Base-by-base conservation (phyloP, 2,329 filamentous ascomycete genomes). In the Neofusicoccum laricinum region DNA sequence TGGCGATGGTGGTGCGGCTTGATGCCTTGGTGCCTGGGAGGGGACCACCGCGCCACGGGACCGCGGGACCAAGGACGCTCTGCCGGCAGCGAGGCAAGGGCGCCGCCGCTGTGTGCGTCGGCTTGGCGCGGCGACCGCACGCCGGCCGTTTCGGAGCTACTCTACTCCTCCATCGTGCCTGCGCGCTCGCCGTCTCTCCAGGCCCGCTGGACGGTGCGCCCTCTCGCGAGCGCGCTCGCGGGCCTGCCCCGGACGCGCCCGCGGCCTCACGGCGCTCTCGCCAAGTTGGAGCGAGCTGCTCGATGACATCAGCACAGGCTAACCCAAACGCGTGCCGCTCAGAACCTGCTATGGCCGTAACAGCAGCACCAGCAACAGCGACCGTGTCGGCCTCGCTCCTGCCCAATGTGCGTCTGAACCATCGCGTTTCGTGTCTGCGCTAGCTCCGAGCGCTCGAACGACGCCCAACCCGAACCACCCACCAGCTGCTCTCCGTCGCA, bases 261-360 rank as follows among this genome's bases (percentile, higher is more conserved):
- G 25, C 25, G 25, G 36, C 36, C 17, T 55, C 17, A 25, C 50
- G 19, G 10, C 36, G 48, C 48, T 14, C 21, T 15, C 25, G 48
- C 48, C 48, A 7, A n/a, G 48, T 34, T 34, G 6, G 25, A n/a
- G 51, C n/a, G 36, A 2, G 38, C 38, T 57, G 36, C 38, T 30
- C 38, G 51, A 57, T 57, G 51, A 43, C 38, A 43, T 57, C 51
- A 57, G 51, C 51, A 41, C 11, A 19, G 50, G 32, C 34, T 55
- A 55, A 40, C 19, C 36, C 50, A 40, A 55, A 40, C 36, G 50
- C 17, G 17, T 14, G 50, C 50, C 34, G 50, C 50, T 40, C 40
- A 55, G 38, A 25, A 12, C 50, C 50, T 55, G 45, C 45, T 48
- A 48, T 17, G 14, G 25, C 21, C 25, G n/a, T n/a, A 19, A 55